phyloP scores from a whole-genome alignment of 495 filamentous ascomycete species.

The Ascobolus immersus region DNA sequence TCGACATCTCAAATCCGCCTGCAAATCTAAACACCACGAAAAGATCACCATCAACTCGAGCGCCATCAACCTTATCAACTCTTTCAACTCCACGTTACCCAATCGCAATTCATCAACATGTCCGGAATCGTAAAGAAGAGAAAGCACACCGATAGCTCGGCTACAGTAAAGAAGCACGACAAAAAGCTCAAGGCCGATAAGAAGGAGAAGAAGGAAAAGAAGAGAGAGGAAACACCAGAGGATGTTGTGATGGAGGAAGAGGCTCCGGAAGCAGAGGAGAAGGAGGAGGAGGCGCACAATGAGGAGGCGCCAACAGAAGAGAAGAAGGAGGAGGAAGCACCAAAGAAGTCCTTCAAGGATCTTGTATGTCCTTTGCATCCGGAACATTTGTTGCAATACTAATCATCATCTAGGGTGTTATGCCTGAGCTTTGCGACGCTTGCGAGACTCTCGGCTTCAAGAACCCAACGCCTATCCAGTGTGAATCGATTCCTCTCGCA shows the following conservation, averaged over 20 bases:
- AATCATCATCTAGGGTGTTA: constrained; percentile 33
- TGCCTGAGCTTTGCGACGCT: constrained; percentile 66
- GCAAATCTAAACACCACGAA: too few relatives aligned
- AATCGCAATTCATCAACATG: too few relatives aligned
- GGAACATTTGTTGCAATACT: not conserved
- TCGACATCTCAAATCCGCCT: too few relatives aligned
- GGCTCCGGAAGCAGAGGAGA: not conserved
- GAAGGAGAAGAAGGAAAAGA: constrained; percentile 12
- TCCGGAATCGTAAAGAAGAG: not conserved
- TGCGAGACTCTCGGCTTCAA: constrained; percentile 62
- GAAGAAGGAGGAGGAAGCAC: not conserved
- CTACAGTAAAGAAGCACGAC: not conserved
- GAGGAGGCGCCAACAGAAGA: constrained; percentile 2
- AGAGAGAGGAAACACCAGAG: constrained; percentile 5
- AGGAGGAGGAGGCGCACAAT: constrained; percentile 1
- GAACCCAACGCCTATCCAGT: constrained; percentile 55
- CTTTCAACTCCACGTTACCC: too few relatives aligned
- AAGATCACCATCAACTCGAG: too few relatives aligned
- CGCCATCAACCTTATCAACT: too few relatives aligned
- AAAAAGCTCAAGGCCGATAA: constrained; percentile 13
- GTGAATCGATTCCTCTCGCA: constrained; percentile 52
- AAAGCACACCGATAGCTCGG: not conserved
- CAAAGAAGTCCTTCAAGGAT: constrained; percentile 37
- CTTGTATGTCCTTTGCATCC: constrained; percentile 21
- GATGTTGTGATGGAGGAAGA: constrained; percentile 5